Percentiles rank a stretch among this genome's conserved stretches.
Evolutionary conservation across 352 stramenopile genomes (phyloP).

Genomic region (Elongisporangium anandrum): DNA sequence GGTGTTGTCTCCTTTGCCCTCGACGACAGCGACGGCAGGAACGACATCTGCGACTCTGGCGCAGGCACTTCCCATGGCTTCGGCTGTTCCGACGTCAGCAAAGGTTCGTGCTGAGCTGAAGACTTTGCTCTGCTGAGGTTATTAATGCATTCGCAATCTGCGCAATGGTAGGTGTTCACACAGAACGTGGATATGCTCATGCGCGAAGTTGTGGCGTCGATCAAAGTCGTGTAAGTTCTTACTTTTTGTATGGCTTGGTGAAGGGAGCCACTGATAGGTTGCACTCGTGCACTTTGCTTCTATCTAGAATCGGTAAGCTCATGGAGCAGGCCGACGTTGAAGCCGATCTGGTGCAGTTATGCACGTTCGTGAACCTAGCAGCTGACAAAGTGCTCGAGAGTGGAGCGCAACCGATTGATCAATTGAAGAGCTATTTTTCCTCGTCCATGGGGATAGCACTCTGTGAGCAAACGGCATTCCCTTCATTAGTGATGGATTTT

Average conservation of each 20-base stretch:
- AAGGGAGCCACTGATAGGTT: too few species aligned
- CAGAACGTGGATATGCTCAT: conserved; percentile 52
- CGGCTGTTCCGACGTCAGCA: conserved; percentile 18
- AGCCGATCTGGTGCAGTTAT: conserved; percentile 35
- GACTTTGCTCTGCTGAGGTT: too few species aligned
- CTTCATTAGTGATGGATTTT: conserved; percentile 64
- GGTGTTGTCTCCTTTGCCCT: not conserved
- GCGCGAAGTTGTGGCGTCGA: conserved; percentile 36
- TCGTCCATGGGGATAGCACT: conserved; percentile 28
- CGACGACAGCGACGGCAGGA: conserved; percentile 5
- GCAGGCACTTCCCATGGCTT: not conserved
- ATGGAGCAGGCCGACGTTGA: conserved; percentile 24
- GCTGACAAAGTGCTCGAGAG: conserved; percentile 41
- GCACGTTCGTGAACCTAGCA: conserved; percentile 36
- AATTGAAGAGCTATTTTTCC: conserved; percentile 51
- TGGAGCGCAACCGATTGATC: conserved; percentile 28
- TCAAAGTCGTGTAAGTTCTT: conserved; percentile 54
- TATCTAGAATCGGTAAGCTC: conserved; percentile 43
- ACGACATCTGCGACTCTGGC: not conserved
- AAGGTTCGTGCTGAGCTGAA: conserved; percentile 15
- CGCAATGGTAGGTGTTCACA: conserved; percentile 29
- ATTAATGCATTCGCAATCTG: not conserved
- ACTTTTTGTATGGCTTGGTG: too few species aligned
- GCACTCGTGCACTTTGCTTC: not conserved
- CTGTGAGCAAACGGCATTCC: conserved; percentile 71